Conservation (phyloP, 2,329 filamentous ascomycete genomes). For the Aspergillus sp. region DNA sequence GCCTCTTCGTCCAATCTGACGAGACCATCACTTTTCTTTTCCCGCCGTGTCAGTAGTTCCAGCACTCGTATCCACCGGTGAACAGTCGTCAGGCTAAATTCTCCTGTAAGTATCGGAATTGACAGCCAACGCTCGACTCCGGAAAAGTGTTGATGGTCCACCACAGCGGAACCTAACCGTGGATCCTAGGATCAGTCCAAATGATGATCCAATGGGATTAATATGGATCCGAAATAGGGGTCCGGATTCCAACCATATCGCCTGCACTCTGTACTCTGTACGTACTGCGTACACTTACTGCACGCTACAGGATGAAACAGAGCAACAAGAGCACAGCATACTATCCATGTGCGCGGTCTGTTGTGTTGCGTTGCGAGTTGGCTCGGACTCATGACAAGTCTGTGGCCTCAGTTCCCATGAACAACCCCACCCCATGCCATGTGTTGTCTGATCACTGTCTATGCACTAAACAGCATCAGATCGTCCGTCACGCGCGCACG, state of each 20-base stretch:
- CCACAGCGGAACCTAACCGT: background rate
- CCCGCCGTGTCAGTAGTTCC: background rate
- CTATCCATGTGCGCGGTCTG: background rate
- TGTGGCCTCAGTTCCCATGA: background rate
- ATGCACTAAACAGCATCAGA: background rate
- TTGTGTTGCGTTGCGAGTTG: background rate
- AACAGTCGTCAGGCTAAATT: too few species aligned
- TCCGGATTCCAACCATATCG: background rate
- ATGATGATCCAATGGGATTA: background rate
- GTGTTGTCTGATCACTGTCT: background rate
- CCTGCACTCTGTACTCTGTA: background rate
- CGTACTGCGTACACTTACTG: background rate
- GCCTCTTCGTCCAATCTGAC: background rate
- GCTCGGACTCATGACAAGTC: background rate
- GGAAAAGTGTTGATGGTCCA: background rate
- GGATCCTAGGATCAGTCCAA: background rate
- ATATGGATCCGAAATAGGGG: background rate
- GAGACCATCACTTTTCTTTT: slow-evolving; percentile 8
- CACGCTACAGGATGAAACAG: too few species aligned
- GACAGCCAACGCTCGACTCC: background rate
- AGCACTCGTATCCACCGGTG: background rate
- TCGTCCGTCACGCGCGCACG: background rate
- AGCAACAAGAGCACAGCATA: background rate
- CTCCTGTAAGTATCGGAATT: background rate
- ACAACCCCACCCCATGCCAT: background rate